These are phyloP conservation scores for Paratinospora sagittata DNA, from an alignment of 164 flowering plant species.

Conservation along the genomic window DNA sequence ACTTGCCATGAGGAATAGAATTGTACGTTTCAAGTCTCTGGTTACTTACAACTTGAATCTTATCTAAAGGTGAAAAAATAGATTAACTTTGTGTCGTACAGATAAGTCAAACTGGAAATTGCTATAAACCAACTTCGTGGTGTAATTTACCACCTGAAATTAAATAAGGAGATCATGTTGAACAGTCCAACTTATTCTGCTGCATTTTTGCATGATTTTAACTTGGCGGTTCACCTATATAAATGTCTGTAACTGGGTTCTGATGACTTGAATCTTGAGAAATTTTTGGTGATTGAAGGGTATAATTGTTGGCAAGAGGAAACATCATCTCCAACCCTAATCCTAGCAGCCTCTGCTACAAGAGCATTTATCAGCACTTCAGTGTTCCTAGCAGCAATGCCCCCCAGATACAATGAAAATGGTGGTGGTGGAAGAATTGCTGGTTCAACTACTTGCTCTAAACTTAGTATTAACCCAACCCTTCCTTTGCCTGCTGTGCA, in stretches of 20 bases:
- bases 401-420: constrained; percentile 93
- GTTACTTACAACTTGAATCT: too few relatives aligned
- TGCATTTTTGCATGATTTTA: too few relatives aligned
- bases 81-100: too few relatives aligned
- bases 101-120: too few relatives aligned
- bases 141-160: too few relatives aligned
- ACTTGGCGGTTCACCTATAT: too few relatives aligned
- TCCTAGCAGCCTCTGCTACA: constrained; percentile 62
- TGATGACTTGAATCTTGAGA: constrained; percentile 12
- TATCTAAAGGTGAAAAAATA: too few relatives aligned
- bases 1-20: too few relatives aligned
- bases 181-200: too few relatives aligned
- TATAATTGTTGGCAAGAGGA: neutral
- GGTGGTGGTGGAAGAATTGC: constrained; percentile 95
- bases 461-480: constrained; percentile 61
- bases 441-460: constrained; percentile 83
- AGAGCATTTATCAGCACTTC: constrained; percentile 79
- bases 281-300: neutral
- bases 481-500: constrained; percentile 87
- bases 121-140: too few relatives aligned
- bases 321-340: constrained; percentile 46
- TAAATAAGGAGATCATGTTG: too few relatives aligned
- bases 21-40: too few relatives aligned
- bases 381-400: constrained; percentile 72
- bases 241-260: constrained; percentile 9